Evolutionary conservation across 495 filamentous ascomycete species (phyloP).

Genomic region (Amniculicola lignicola): DNA sequence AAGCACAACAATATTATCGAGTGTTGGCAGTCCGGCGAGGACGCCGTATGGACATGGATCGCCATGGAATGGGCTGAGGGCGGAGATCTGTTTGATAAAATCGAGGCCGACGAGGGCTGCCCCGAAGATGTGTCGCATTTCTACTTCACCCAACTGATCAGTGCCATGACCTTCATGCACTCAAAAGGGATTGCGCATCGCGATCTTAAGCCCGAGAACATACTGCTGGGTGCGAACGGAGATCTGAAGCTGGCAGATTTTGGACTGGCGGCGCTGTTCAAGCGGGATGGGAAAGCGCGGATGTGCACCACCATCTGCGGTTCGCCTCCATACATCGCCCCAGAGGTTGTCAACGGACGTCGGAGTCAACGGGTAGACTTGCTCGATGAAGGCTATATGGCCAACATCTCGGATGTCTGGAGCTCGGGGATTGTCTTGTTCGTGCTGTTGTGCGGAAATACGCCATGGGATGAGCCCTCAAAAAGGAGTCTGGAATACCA

Average conservation of each 20-base stretch:
- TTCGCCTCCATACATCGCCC: constrained; percentile 94
- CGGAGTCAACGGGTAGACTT: constrained; percentile 32
- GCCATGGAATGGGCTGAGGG: constrained; percentile 96
- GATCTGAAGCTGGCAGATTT: constrained; percentile 97
- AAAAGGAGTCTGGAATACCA: constrained; percentile 50
- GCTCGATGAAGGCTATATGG: constrained; percentile 67
- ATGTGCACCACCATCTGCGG: constrained; percentile 85
- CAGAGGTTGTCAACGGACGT: constrained; percentile 62
- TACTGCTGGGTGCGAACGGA: constrained; percentile 62
- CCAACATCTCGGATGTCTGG: constrained; percentile 91
- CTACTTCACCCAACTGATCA: constrained; percentile 90
- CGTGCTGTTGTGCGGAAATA: constrained; percentile 91
- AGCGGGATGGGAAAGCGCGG: constrained; percentile 77
- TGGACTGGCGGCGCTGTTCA: constrained; percentile 89
- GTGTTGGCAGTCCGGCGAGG: constrained; percentile 84
- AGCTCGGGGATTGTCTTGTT: constrained; percentile 96
- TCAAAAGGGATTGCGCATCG: constrained; percentile 52
- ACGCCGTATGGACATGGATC: constrained; percentile 92
- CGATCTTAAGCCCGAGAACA: constrained; percentile 48
- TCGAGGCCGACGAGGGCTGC: constrained; percentile 93
- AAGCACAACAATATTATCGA: constrained; percentile 91
- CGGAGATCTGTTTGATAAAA: constrained; percentile 98
- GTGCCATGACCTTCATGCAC: constrained; percentile 91
- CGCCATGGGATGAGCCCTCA: constrained; percentile 94
- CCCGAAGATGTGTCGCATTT: constrained; percentile 90